Conservation (phyloP, 2,329 filamentous ascomycete species). For the Zelopaecilomyces penicillatus region DNA sequence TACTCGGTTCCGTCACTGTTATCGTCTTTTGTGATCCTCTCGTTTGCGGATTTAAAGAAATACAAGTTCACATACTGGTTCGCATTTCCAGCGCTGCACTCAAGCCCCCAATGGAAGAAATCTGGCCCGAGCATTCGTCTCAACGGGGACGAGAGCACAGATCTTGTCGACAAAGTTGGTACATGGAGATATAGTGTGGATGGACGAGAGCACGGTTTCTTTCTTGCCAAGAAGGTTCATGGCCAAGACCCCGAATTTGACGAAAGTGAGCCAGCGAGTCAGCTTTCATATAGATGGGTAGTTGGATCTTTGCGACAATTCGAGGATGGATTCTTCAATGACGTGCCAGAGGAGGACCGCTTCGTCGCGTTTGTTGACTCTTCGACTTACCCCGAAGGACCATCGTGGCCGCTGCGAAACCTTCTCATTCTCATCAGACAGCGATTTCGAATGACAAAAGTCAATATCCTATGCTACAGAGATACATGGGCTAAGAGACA, state of each 20-base stretch:
- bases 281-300: constrained; percentile 64
- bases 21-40: constrained; percentile 79
- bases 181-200: constrained; percentile 83
- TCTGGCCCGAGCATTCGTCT: constrained; percentile 47
- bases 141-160: constrained; percentile 60
- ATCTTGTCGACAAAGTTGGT: constrained; percentile 72
- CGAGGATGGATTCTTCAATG: constrained; percentile 80
- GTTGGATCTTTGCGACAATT: constrained; percentile 69
- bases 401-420: constrained; percentile 90
- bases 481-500: constrained; percentile 72
- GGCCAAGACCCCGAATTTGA: constrained; percentile 31
- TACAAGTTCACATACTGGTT: constrained; percentile 99
- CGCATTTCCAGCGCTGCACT: constrained; percentile 87
- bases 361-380: constrained; percentile 87
- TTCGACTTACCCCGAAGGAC: constrained; percentile 79
- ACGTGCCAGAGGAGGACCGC: constrained; percentile 60
- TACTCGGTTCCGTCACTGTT: constrained; percentile 90
- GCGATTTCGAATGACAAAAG: constrained; percentile 65
- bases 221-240: constrained; percentile 73
- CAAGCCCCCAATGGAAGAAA: constrained; percentile 73
- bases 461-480: constrained; percentile 83
- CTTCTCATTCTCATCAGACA: constrained; percentile 76
- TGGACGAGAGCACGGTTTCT: constrained; percentile 83
- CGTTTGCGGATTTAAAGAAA: constrained; percentile 93
- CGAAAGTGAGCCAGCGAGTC: constrained; percentile 35